phyloP scores from a whole-genome alignment of 176 grass and related monocot species.

The Rhynchospora breviuscula region DNA sequence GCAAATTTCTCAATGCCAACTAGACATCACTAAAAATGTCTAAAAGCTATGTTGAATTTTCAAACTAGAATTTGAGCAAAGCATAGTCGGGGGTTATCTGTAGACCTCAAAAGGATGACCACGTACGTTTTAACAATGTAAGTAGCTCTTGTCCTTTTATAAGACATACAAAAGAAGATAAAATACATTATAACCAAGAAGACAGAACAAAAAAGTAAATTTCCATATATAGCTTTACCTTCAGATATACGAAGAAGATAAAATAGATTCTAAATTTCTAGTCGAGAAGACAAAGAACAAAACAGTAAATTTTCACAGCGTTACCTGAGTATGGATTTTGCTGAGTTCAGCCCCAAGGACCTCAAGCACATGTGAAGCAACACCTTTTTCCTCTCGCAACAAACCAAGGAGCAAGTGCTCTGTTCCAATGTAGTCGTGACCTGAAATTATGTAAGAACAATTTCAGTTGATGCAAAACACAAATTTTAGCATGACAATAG shows the following conservation, averaged over 20 bases:
- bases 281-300: neutral
- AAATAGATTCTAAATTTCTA: neutral
- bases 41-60: neutral
- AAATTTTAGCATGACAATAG: neutral
- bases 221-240: too few species aligned
- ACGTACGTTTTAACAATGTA: neutral
- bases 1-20: neutral
- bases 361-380: conserved; percentile 81
- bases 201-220: too few species aligned
- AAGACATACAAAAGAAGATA: neutral
- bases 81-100: neutral
- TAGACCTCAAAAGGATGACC: neutral
- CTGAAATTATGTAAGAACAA: conserved; percentile 36
- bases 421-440: conserved; percentile 95
- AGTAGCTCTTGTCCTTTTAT: neutral
- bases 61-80: neutral
- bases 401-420: conserved; percentile 88
- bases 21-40: neutral
- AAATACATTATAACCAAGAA: neutral
- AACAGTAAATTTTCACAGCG: neutral
- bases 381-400: conserved; percentile 91
- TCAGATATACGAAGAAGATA: too few species aligned
- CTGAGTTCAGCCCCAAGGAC: conserved; percentile 86
- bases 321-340: conserved; percentile 86
- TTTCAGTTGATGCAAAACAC: conserved; percentile 11